phyloP scores from a whole-genome alignment of 2,329 filamentous ascomycete genomes.

The Botrytis fragariae region DNA sequence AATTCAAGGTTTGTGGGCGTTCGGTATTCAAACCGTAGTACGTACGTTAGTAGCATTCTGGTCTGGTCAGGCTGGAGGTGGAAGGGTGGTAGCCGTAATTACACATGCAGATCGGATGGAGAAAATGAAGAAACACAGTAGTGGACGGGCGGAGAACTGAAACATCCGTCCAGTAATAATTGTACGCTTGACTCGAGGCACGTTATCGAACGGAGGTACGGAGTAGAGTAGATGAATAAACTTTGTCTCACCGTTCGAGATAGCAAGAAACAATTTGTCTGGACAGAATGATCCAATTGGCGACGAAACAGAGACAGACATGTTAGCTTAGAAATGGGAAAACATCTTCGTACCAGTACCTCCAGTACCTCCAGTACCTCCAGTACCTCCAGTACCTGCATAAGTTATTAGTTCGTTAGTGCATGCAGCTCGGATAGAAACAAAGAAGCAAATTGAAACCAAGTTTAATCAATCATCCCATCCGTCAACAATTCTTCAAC shows the following conservation, averaged over 20 bases:
- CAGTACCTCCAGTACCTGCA: not conserved
- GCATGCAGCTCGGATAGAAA: not conserved
- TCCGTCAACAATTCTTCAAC: not conserved
- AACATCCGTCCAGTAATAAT: not conserved
- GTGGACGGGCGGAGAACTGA: not conserved
- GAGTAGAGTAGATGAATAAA: not conserved
- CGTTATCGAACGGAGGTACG: not conserved
- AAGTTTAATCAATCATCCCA: not conserved
- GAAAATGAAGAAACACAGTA: not conserved
- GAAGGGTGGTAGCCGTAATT: not conserved
- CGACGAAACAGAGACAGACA: not conserved
- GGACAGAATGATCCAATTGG: not conserved
- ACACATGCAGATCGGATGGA: not conserved
- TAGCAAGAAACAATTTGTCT: not conserved
- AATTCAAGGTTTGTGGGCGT: not conserved
- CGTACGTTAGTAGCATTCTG: not conserved
- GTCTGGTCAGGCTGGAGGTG: not conserved
- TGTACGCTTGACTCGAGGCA: not conserved
- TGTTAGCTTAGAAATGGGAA: not conserved
- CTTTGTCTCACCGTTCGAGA: not conserved
- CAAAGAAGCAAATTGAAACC: not conserved
- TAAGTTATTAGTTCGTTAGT: not conserved
- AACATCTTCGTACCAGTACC: not conserved
- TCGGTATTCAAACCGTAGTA: not conserved
- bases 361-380: too few species aligned